Base-by-base conservation (phyloP, 2,329 filamentous ascomycete genomes). In the Drechslera avenae region DNA sequence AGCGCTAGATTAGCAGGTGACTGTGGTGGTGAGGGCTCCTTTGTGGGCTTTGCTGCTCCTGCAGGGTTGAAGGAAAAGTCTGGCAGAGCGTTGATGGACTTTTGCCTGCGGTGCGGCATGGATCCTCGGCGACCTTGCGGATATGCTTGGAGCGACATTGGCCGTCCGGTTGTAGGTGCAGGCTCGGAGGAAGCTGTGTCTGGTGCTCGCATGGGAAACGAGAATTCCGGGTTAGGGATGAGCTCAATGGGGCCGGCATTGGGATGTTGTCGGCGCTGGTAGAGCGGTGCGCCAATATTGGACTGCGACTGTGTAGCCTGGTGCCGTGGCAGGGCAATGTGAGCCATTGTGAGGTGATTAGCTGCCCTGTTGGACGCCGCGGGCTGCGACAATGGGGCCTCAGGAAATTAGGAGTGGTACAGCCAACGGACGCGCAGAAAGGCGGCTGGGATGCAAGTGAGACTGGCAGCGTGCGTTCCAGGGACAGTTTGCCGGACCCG, bases 11-110 rank as follows among this genome's bases (percentile, higher is more conserved):
- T 57, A n/a, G 67, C 60, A 9, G 76, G 74, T 7, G 74, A 74
- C 14, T 68, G 63, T n/a, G 70, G 68, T 32, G 74, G 75, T 36
- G 73, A 73, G 9, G 67, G 58, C 26, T 60, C 56, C 12, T 66
- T 57, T 13, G 54, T 52, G 34, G 68, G 46, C 16, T 71, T 57
- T 19, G 75, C 64, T 12, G 72, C 52, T 48, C 74, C 73, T n/a
- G 73, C 66, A 8, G 78, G 74, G 49, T 80, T 79, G 73, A 81
- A 81, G 30, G 71, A 74, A 65, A 81, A 81, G 54, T 73, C 76
- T 5, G 78, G 78, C 47, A 80, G 62, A 5, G 76, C 71, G 37
- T 67, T 75, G 17, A 73, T 71, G 5, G 77, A 78, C 51, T 73
- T 73, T 39, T 75, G 73, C 52, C 76, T 68, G 55, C 55, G 54